These are phyloP conservation scores for Fraxinus platypoda DNA, from an alignment of 305 asterid genomes.

Conservation along the genomic window DNA sequence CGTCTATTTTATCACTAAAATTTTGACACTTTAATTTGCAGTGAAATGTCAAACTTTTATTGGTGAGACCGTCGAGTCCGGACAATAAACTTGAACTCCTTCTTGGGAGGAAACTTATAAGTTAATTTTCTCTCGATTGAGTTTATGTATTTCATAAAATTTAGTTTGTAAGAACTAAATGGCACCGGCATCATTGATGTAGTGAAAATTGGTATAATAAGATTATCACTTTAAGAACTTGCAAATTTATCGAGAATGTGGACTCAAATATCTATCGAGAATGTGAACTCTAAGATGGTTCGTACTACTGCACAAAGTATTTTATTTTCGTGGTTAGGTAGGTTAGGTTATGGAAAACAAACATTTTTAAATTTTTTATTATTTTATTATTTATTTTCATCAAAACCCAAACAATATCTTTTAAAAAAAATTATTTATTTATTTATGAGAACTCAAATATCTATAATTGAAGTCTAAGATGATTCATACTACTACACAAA, in stretches of 20 bases:
- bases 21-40: neutral
- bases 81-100: neutral
- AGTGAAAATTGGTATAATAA: neutral
- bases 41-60: neutral
- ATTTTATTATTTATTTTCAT: too few relatives aligned
- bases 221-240: neutral
- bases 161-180: neutral
- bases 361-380: neutral
- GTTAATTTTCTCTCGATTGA: neutral
- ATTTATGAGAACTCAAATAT: neutral
- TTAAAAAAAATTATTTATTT: too few relatives aligned
- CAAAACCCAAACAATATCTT: too few relatives aligned
- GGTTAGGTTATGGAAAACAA: neutral
- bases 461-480: neutral
- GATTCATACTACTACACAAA: neutral
- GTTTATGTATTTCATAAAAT: too few relatives aligned
- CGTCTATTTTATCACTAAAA: neutral
- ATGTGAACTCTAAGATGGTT: neutral
- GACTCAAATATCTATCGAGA: neutral
- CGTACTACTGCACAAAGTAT: neutral
- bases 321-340: neutral
- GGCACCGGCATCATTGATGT: neutral
- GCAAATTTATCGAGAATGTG: neutral
- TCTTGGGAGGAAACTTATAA: neutral
- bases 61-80: neutral